Conservation (phyloP, 805 yeast genomes). For the Blastobotrys americana region DNA sequence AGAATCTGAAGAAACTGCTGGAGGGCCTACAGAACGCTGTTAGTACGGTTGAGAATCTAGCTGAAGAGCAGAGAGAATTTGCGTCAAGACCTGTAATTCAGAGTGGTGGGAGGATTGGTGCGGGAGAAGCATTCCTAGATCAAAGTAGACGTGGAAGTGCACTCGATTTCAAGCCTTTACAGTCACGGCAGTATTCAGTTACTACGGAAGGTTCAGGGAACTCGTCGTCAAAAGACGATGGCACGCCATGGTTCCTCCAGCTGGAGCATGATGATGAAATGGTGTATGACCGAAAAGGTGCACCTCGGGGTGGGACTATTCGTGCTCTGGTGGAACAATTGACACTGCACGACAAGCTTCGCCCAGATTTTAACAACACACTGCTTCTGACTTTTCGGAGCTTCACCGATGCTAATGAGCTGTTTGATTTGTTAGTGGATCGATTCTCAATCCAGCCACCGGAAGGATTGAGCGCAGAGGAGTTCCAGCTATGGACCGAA, state of each 20-base stretch:
- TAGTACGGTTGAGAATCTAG: conserved; percentile 5
- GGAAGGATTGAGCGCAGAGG: conserved; percentile 77
- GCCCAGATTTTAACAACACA: conserved; percentile 57
- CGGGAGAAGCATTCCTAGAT: neutral
- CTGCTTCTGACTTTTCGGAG: conserved; percentile 71
- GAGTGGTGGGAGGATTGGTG: neutral
- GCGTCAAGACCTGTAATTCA: neutral
- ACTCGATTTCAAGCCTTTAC: neutral
- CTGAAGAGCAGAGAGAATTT: conserved; percentile 5
- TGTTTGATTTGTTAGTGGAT: conserved; percentile 51
- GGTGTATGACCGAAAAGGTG: conserved; percentile 60
- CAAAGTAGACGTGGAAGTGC: neutral
- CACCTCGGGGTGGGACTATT: conserved; percentile 75
- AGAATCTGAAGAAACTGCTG: conserved; percentile 7
- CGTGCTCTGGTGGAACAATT: conserved; percentile 73
- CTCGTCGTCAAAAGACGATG: conserved; percentile 7
- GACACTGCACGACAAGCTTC: conserved; percentile 60
- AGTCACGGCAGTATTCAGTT: neutral
- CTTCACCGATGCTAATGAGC: conserved; percentile 58
- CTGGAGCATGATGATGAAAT: conserved; percentile 43
- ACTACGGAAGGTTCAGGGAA: neutral
- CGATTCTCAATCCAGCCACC: conserved; percentile 74
- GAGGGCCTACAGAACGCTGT: conserved; percentile 3
- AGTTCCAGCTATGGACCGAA: conserved; percentile 68
- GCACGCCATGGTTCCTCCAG: conserved; percentile 44